Conservation (phyloP, 768 basidiomycete genomes). For the Tylopilus rubrobrunneus region DNA sequence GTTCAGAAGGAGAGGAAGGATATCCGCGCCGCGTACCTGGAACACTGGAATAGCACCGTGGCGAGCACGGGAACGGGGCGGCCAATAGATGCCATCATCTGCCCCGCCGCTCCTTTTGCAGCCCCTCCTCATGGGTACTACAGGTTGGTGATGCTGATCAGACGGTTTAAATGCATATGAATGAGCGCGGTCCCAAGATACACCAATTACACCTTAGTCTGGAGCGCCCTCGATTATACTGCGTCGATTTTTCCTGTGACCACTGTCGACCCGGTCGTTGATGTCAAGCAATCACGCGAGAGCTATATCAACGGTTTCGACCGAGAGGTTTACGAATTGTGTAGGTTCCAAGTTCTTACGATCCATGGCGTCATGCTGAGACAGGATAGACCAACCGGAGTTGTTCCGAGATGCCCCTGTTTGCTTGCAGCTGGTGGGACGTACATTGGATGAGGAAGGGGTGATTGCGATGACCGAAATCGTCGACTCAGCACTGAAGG, state of each 20-base stretch:
- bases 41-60: slow-evolving; percentile 57
- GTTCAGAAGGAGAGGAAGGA: slow-evolving; percentile 44
- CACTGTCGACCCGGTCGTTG: slow-evolving; percentile 50
- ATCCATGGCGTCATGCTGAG: neutral
- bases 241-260: slow-evolving; percentile 61
- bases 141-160: slow-evolving; percentile 35
- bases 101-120: slow-evolving; percentile 55
- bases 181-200: slow-evolving; percentile 29
- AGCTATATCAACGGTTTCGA: slow-evolving; percentile 50
- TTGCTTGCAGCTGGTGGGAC: slow-evolving; percentile 61
- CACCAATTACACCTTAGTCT: slow-evolving; percentile 53
- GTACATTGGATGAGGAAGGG: slow-evolving; percentile 72
- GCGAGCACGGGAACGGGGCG: slow-evolving; percentile 59
- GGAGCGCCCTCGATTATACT: slow-evolving; percentile 66
- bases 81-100: slow-evolving; percentile 73
- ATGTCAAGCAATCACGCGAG: slow-evolving; percentile 42
- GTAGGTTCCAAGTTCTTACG: slow-evolving; percentile 35
- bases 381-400: slow-evolving; percentile 47
- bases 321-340: slow-evolving; percentile 46
- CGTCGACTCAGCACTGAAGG: slow-evolving; percentile 50
- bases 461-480: slow-evolving; percentile 67
- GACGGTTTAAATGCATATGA: neutral
- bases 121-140: slow-evolving; percentile 63
- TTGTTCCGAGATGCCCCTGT: slow-evolving; percentile 57
- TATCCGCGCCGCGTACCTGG: slow-evolving; percentile 54